Conservation (phyloP, 2,329 filamentous ascomycete species). For the Curvularia verruculosa region DNA sequence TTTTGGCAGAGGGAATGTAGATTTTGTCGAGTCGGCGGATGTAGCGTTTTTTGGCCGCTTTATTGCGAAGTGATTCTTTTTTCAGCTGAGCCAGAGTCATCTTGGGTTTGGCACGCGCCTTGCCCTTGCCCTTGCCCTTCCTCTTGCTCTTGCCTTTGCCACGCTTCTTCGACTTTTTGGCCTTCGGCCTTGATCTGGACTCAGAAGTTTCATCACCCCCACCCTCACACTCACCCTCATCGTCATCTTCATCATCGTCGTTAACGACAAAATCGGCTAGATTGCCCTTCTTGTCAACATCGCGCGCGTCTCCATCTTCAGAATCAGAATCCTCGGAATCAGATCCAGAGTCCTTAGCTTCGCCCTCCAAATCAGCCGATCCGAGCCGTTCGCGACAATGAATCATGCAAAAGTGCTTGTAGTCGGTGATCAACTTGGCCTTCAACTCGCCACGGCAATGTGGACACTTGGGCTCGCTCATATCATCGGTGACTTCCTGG, state of each 20-base stretch:
- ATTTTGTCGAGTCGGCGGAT: conserved; percentile 69
- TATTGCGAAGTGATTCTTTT: conserved; percentile 68
- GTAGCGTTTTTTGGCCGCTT: conserved; percentile 70
- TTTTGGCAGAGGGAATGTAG: conserved; percentile 78
- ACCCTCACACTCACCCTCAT: conserved; percentile 35
- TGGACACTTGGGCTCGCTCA: conserved; percentile 70
- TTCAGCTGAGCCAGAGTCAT: conserved; percentile 70
- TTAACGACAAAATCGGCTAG: conserved; percentile 64
- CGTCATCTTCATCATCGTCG: conserved; percentile 47
- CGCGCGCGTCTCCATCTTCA: conserved; percentile 41
- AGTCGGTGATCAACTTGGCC: conserved; percentile 73
- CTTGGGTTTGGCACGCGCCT: conserved; percentile 42
- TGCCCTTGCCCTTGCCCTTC: conserved; percentile 52
- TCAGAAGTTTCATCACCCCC: conserved; percentile 11
- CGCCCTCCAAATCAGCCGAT: conserved; percentile 27
- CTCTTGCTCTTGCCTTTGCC: conserved; percentile 49
- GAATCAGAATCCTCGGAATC: conserved; percentile 39
- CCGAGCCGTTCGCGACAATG: conserved; percentile 64
- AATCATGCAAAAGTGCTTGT: conserved; percentile 73
- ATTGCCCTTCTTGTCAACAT: conserved; percentile 41
- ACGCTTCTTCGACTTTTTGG: conserved; percentile 20
- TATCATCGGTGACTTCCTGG: conserved; percentile 59
- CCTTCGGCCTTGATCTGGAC: conserved; percentile 31
- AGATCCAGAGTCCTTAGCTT: conserved; percentile 39
- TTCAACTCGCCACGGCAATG: conserved; percentile 74